Percentiles rank a stretch among this genome's conserved stretches.
phyloP scores from a whole-genome alignment of 2,329 filamentous ascomycete genomes.

The Penicillium sp. region DNA sequence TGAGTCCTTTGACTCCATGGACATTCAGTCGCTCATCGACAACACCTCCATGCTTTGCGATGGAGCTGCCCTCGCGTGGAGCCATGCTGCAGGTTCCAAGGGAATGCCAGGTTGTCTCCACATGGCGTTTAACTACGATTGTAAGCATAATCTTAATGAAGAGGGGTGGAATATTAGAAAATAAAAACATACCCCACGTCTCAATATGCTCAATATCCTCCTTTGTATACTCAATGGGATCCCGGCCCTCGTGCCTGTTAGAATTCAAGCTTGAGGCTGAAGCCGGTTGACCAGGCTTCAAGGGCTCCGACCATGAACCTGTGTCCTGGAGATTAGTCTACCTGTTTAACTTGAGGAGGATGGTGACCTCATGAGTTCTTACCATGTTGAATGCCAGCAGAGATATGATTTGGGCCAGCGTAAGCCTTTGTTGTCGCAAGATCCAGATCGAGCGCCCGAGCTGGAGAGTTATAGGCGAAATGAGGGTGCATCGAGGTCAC shows the following conservation, averaged over 20 bases:
- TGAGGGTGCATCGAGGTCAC: slow-evolving; percentile 68
- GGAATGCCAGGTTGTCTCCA: slow-evolving; percentile 74
- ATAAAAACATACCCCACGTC: slow-evolving; percentile 52
- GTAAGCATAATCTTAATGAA: not conserved
- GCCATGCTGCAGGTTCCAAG: slow-evolving; percentile 75
- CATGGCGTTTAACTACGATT: slow-evolving; percentile 62
- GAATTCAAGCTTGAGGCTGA: slow-evolving; percentile 59
- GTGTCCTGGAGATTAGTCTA: not conserved
- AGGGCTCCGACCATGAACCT: slow-evolving; percentile 63
- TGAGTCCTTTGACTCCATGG: slow-evolving; percentile 73
- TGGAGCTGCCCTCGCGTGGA: slow-evolving; percentile 72
- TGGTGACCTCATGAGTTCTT: slow-evolving; percentile 18
- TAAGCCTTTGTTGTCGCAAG: slow-evolving; percentile 74
- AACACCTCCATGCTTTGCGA: slow-evolving; percentile 73
- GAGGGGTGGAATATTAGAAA: too few relatives aligned
- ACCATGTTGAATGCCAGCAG: slow-evolving; percentile 71
- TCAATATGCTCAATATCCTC: slow-evolving; percentile 60
- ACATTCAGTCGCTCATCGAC: slow-evolving; percentile 76
- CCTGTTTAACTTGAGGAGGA: not conserved
- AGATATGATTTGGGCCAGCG: slow-evolving; percentile 70
- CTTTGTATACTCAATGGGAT: slow-evolving; percentile 66
- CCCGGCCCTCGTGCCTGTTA: slow-evolving; percentile 60
- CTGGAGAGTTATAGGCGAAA: slow-evolving; percentile 70
- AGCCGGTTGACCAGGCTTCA: slow-evolving; percentile 57
- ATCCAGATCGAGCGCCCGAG: slow-evolving; percentile 71